These are phyloP conservation scores for Sphagnurus paluster DNA, from an alignment of 1,284 basidiomycete genomes.

Conservation along the genomic window DNA sequence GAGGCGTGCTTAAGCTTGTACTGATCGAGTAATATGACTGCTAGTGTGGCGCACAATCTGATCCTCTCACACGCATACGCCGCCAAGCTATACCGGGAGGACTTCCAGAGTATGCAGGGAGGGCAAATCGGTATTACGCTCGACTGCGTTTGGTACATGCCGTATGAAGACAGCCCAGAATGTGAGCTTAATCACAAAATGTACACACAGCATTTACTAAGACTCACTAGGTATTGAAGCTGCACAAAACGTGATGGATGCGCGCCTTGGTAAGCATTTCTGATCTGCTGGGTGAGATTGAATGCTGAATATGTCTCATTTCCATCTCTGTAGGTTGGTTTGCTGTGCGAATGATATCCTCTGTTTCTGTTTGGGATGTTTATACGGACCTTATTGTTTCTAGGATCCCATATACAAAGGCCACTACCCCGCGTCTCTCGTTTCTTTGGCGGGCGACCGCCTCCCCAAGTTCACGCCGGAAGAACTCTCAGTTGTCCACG, in stretches of 20 bases:
- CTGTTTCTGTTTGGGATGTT: not conserved
- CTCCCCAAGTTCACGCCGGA: conserved; percentile 66
- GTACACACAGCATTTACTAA: not conserved
- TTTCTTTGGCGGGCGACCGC: conserved; percentile 59
- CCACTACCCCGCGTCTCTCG: conserved; percentile 65
- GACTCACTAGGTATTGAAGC: conserved; percentile 53
- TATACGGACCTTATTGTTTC: conserved; percentile 20
- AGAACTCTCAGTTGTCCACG: conserved; percentile 62
- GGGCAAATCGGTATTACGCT: conserved; percentile 76
- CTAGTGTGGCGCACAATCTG: conserved; percentile 69
- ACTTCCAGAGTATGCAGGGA: conserved; percentile 55
- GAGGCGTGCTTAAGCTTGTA: not conserved
- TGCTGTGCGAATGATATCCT: conserved; percentile 38
- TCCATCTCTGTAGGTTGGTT: conserved; percentile 49
- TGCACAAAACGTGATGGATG: conserved; percentile 64
- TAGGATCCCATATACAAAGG: conserved; percentile 76
- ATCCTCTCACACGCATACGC: conserved; percentile 72
- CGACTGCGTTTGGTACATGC: conserved; percentile 71
- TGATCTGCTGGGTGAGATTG: too few relatives aligned
- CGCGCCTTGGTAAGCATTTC: conserved; percentile 52
- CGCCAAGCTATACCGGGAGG: conserved; percentile 60
- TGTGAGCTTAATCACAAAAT: too few relatives aligned
- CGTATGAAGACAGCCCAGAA: conserved; percentile 66
- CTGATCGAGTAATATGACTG: conserved; percentile 2
- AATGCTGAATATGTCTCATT: conserved; percentile 10